These are phyloP conservation scores for Kondoa subrosea DNA, from an alignment of 768 basidiomycete species.

Conservation along the genomic window DNA sequence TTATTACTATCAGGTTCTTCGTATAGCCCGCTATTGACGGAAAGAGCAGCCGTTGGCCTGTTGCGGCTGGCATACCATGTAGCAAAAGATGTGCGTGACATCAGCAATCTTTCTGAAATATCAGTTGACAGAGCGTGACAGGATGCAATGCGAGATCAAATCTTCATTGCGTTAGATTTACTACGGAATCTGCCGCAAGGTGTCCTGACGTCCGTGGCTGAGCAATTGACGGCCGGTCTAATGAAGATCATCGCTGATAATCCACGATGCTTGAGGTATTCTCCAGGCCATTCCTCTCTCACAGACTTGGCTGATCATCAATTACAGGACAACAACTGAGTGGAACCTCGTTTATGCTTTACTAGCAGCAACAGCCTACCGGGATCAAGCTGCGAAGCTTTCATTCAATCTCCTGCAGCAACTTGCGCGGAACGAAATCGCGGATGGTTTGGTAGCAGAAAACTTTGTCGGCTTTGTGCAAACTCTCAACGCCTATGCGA, in stretches of 20 bases:
- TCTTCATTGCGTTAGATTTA: slow-evolving; percentile 83
- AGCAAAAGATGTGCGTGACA: slow-evolving; percentile 50
- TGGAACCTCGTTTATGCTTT: slow-evolving; percentile 87
- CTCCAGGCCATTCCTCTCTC: not conserved
- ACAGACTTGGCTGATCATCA: not conserved
- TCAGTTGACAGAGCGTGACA: slow-evolving; percentile 29
- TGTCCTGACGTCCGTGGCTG: slow-evolving; percentile 69
- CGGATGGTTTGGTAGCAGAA: slow-evolving; percentile 48
- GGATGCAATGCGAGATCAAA: slow-evolving; percentile 74
- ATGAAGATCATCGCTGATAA: slow-evolving; percentile 62
- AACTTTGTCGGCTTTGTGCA: slow-evolving; percentile 65
- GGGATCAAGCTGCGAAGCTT: slow-evolving; percentile 68
- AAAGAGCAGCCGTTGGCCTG: slow-evolving; percentile 78
- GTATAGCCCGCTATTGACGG: slow-evolving; percentile 79
- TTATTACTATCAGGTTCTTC: slow-evolving; percentile 57
- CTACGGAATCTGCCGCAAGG: slow-evolving; percentile 58
- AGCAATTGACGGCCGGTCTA: slow-evolving; percentile 73
- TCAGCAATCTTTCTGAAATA: too few relatives aligned
- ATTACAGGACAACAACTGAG: slow-evolving; percentile 64
- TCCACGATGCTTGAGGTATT: slow-evolving; percentile 50
- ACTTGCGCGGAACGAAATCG: slow-evolving; percentile 48
- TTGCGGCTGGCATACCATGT: slow-evolving; percentile 68
- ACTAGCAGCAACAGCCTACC: slow-evolving; percentile 63
- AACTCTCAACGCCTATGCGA: slow-evolving; percentile 72
- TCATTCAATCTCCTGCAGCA: slow-evolving; percentile 62